Percentiles rank a stretch among this genome's conserved stretches.
These are phyloP conservation scores for Neckera pumila DNA, from an alignment of 225 moss, liverwort and hornwort genomes.

Conservation along the genomic window DNA sequence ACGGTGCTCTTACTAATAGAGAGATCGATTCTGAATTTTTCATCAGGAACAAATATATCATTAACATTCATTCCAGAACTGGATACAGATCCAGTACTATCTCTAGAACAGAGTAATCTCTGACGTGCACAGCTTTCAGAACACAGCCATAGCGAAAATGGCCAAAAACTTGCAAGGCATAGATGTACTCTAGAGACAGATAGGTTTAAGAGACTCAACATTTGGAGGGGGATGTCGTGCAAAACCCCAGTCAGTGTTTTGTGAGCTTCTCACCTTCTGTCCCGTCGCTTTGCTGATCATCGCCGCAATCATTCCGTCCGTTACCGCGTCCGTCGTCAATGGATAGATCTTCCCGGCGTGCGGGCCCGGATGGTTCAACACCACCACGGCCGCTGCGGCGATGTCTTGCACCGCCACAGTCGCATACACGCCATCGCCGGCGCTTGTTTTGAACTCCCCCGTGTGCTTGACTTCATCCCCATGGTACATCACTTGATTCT, in stretches of 20 bases:
- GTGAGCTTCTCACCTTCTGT: neutral
- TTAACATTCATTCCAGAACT: neutral
- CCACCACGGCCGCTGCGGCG: slow-evolving; percentile 8
- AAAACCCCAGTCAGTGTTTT: neutral
- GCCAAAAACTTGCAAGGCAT: neutral
- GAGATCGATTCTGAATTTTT: neutral
- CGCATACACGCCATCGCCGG: slow-evolving; percentile 17
- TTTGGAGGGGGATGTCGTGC: too few species aligned
- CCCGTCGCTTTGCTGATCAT: slow-evolving; percentile 7
- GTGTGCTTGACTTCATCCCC: neutral
- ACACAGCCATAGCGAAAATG: neutral
- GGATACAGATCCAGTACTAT: too few species aligned
- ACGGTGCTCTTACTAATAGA: neutral
- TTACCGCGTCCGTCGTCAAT: slow-evolving; percentile 6
- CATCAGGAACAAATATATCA: neutral
- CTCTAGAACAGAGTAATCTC: too few species aligned
- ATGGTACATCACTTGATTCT: neutral
- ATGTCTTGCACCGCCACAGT: slow-evolving; percentile 18
- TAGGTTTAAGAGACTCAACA: neutral
- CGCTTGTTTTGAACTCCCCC: slow-evolving; percentile 12
- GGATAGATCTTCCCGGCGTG: slow-evolving; percentile 11
- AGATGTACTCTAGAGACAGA: neutral
- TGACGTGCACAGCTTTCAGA: neutral
- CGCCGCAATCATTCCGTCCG: slow-evolving; percentile 4
- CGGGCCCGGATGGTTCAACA: neutral